Evolutionary conservation across 2,329 filamentous ascomycete genomes (phyloP).

Genomic region (Verticillium longisporum): DNA sequence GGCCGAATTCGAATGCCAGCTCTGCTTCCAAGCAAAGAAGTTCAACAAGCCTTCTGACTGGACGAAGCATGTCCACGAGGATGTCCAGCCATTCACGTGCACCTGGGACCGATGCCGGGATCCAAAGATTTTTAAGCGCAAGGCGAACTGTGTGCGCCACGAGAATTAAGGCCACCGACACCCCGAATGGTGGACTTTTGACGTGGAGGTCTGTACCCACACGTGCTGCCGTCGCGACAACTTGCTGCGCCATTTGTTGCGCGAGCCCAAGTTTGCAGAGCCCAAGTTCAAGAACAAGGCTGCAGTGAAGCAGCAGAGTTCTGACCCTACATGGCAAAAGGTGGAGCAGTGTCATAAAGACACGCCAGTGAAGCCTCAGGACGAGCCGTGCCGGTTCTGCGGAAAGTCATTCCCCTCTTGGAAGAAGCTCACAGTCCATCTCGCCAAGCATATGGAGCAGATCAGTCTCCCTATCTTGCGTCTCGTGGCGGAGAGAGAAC

Average conservation of each 20-base stretch:
- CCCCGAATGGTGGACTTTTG: constrained; percentile 85
- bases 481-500: constrained; percentile 44
- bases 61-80: constrained; percentile 94
- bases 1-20: constrained; percentile 81
- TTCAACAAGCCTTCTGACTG: constrained; percentile 91
- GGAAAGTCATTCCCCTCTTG: constrained; percentile 72
- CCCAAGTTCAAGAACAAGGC: constrained; percentile 73
- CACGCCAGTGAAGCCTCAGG: constrained; percentile 56
- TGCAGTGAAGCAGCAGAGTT: constrained; percentile 51
- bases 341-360: constrained; percentile 72
- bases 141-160: constrained; percentile 92
- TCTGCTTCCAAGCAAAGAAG: constrained; percentile 80
- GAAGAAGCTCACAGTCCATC: constrained; percentile 91
- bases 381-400: constrained; percentile 85
- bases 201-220: constrained; percentile 73
- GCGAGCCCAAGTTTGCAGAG: constrained; percentile 81
- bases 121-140: constrained; percentile 87
- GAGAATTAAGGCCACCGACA: constrained; percentile 89
- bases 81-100: constrained; percentile 88
- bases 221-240: constrained; percentile 85
- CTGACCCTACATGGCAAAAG: constrained; percentile 66
- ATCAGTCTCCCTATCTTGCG: constrained; percentile 75
- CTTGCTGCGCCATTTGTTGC: constrained; percentile 85
- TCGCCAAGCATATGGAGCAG: constrained; percentile 91
- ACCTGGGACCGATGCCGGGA: constrained; percentile 80